Conservation (phyloP, 164 flowering plant genomes). For the Vitis riparia region DNA sequence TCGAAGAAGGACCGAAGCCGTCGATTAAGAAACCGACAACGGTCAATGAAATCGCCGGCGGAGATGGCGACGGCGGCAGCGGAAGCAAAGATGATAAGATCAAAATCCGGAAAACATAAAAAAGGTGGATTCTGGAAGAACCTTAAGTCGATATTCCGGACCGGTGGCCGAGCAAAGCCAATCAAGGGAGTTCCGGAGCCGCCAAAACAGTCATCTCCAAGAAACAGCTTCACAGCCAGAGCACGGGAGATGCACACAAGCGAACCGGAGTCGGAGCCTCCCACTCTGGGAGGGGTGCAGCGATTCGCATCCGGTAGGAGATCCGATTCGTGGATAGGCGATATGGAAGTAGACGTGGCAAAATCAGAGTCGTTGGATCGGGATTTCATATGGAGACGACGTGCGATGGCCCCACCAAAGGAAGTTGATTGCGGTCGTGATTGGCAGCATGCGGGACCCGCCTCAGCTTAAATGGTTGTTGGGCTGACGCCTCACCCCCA, state of each 20-base stretch:
- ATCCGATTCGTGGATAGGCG: conserved; percentile 37
- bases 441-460: conserved; percentile 22
- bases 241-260: conserved; percentile 5
- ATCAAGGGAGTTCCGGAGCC: conserved; percentile 5
- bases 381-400: conserved; percentile 15
- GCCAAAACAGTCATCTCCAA: conserved; percentile 17
- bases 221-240: conserved; percentile 2
- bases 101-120: background rate
- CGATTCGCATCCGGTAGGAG: conserved; percentile 72
- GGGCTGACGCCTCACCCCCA: conserved; percentile 13
- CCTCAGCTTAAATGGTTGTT: background rate
- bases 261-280: conserved; percentile 29
- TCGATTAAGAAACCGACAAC: conserved; percentile 16
- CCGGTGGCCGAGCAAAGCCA: conserved; percentile 2
- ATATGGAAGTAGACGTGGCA: conserved; percentile 13
- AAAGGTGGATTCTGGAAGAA: conserved; percentile 18
- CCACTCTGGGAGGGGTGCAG: conserved; percentile 59
- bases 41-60: conserved; percentile 1
- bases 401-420: conserved; percentile 16
- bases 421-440: conserved; percentile 13
- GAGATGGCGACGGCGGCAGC: background rate
- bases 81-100: no score
- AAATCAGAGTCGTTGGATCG: conserved; percentile 18
- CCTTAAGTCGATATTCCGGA: conserved; percentile 20
- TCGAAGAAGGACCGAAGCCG: conserved; percentile 49